These are phyloP conservation scores for Phylloboletellus chloephorus DNA, from an alignment of 1,284 basidiomycete genomes.

Conservation along the genomic window DNA sequence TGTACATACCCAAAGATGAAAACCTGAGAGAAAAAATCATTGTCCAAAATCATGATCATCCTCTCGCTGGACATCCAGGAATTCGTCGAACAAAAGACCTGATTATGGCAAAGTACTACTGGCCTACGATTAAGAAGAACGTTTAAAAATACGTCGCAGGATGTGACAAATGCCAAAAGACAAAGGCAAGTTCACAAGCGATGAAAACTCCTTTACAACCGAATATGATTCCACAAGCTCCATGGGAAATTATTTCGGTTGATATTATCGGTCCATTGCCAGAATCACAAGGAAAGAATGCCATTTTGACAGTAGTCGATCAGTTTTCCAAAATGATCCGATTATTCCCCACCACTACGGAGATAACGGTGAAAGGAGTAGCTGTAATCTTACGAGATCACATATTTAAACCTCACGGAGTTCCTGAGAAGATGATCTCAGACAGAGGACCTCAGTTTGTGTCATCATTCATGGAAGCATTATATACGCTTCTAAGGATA, in stretches of 20 bases:
- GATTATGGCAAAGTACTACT: not conserved
- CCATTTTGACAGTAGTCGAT: no score
- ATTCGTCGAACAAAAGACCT: not conserved
- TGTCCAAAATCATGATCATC: not conserved
- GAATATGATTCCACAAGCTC: no score
- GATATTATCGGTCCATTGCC: not conserved
- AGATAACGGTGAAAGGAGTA: no score
- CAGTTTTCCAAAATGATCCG: no score
- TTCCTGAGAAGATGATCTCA: not conserved
- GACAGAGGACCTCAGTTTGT: not conserved
- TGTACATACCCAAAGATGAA: not conserved
- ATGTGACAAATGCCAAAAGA: conserved; percentile 2
- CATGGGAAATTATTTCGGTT: not conserved
- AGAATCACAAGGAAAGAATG: no score
- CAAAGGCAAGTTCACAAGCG: no score
- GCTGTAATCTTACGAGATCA: not conserved
- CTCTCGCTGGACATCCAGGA: not conserved
- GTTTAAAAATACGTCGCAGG: not conserved
- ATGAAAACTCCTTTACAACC: no score
- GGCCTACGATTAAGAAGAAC: not conserved
- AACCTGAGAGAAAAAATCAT: not conserved
- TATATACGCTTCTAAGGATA: not conserved
- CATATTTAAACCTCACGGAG: not conserved
- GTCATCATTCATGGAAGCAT: not conserved
- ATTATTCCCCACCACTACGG: no score